Conservation (phyloP, 352 stramenopile species). For the Globisporangium nodosum region DNA sequence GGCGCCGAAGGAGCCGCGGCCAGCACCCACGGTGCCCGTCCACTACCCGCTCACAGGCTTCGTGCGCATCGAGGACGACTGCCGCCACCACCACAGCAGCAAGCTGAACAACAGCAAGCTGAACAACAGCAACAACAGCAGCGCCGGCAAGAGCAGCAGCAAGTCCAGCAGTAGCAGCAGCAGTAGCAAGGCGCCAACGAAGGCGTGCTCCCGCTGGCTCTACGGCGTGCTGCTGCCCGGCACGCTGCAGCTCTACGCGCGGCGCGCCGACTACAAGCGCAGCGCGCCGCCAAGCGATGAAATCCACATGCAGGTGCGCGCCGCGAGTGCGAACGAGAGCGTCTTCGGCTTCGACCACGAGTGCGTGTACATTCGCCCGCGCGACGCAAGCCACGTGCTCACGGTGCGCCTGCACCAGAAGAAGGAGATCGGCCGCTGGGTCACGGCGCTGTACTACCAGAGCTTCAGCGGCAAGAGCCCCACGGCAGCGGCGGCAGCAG, state of each 20-base stretch:
- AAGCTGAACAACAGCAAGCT: background rate
- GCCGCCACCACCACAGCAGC: slow-evolving; percentile 6
- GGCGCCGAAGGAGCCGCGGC: background rate
- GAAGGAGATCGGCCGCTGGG: slow-evolving; percentile 60
- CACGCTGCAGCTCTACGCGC: slow-evolving; percentile 44
- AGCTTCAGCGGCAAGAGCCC: slow-evolving; percentile 21
- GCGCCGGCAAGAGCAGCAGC: background rate
- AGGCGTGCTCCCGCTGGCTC: slow-evolving; percentile 52
- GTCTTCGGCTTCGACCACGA: slow-evolving; percentile 58
- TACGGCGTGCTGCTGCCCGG: slow-evolving; percentile 43
- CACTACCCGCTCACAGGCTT: slow-evolving; percentile 32
- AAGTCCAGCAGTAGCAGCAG: background rate
- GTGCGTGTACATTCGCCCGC: slow-evolving; percentile 46
- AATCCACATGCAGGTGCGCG: slow-evolving; percentile 34
- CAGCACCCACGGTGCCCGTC: slow-evolving; percentile 3
- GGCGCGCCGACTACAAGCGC: slow-evolving; percentile 53
- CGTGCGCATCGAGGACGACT: slow-evolving; percentile 46
- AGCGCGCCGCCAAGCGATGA: slow-evolving; percentile 35
- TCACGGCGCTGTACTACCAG: slow-evolving; percentile 60
- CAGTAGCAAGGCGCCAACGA: slow-evolving; percentile 1
- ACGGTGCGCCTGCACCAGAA: slow-evolving; percentile 51
- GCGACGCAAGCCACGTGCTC: slow-evolving; percentile 32
- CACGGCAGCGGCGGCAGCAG: background rate
- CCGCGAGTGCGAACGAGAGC: slow-evolving; percentile 35
- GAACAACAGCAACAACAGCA: background rate